These are phyloP conservation scores for Laetiporus sulphureus DNA, from an alignment of 1,284 basidiomycete species.

Conservation along the genomic window DNA sequence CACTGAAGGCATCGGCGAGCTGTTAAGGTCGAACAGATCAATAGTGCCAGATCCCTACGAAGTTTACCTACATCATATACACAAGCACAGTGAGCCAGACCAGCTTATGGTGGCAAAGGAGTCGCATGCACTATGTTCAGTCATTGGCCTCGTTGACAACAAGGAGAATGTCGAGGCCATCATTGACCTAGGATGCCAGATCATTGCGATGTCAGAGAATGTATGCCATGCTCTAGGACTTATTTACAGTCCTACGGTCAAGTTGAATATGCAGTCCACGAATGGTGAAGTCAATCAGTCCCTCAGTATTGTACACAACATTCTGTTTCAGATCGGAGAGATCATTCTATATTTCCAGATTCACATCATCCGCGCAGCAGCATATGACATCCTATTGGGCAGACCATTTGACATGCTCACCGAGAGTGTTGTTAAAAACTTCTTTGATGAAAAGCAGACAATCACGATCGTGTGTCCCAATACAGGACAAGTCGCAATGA, in stretches of 20 bases:
- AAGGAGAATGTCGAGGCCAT: conserved; percentile 14
- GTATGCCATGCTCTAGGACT: conserved; percentile 14
- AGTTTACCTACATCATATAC: conserved; percentile 6
- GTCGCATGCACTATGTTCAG: conserved; percentile 6
- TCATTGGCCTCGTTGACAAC: conserved; percentile 9
- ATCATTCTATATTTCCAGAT: conserved; percentile 17
- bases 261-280: conserved; percentile 19
- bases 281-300: conserved; percentile 19
- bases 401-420: conserved; percentile 28
- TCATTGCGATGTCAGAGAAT: conserved; percentile 20
- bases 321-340: conserved; percentile 10
- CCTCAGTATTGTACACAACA: conserved; percentile 20
- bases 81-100: not conserved
- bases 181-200: conserved; percentile 19
- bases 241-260: conserved; percentile 15
- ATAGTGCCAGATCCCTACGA: conserved; percentile 11
- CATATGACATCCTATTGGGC: conserved; percentile 29
- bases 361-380: conserved; percentile 19
- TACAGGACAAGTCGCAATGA: conserved; percentile 5
- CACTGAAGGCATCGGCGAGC: not conserved
- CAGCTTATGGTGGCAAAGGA: conserved; percentile 3
- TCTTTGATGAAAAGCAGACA: conserved; percentile 14
- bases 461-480: conserved; percentile 24
- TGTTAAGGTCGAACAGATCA: conserved; percentile 2
- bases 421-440: conserved; percentile 16